Conservation (phyloP, 2,329 filamentous ascomycete genomes). For the Endoconidiophora polonica region DNA sequence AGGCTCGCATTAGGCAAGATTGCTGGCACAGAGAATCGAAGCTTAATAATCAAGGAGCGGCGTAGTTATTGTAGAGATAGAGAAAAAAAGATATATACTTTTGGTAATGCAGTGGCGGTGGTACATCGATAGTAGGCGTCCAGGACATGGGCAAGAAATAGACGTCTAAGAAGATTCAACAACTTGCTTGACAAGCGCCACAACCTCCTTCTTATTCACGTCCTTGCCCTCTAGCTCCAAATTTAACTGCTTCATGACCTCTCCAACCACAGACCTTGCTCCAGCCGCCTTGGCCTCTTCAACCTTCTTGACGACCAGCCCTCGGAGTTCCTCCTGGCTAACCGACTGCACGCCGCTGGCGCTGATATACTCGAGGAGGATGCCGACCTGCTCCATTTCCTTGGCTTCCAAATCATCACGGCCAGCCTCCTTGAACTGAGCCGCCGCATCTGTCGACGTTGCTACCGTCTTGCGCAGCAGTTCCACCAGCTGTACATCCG, state of each 20-base stretch:
- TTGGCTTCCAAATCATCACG: constrained; percentile 54
- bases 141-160: background rate
- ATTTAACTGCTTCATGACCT: constrained; percentile 46
- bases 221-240: constrained; percentile 42
- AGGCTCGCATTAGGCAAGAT: too few relatives aligned
- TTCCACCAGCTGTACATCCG: constrained; percentile 50
- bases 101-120: constrained; percentile 5
- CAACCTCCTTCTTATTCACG: constrained; percentile 45
- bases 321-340: constrained; percentile 39
- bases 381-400: constrained; percentile 46
- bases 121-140: too few relatives aligned
- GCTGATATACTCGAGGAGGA: constrained; percentile 49
- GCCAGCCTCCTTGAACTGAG: constrained; percentile 46
- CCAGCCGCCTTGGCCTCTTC: constrained; percentile 30
- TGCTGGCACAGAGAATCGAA: too few relatives aligned
- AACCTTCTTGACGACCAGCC: constrained; percentile 34
- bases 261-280: constrained; percentile 35
- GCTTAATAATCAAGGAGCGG: too few relatives aligned
- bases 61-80: too few relatives aligned
- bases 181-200: constrained; percentile 41
- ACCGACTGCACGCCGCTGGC: constrained; percentile 42
- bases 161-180: constrained; percentile 6
- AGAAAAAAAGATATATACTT: too few relatives aligned
- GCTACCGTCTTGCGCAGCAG: constrained; percentile 49
- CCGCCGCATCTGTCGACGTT: constrained; percentile 38